These are phyloP conservation scores for Cystobasidium ongulense DNA, from an alignment of 768 basidiomycete species.

Conservation along the genomic window DNA sequence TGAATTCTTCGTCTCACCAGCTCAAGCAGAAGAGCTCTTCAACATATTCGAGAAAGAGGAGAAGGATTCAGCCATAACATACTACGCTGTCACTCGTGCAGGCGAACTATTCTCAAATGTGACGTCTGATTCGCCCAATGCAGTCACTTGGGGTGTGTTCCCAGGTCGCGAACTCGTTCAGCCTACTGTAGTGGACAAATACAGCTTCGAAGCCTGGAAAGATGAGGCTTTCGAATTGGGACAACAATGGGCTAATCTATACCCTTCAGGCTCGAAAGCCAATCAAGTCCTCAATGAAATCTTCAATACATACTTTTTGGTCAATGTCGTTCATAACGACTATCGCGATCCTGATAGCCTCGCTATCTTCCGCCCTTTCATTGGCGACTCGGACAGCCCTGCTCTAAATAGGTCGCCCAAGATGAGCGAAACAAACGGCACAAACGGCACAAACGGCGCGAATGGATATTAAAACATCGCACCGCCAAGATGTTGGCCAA, in stretches of 20 bases:
- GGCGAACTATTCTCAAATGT: slow-evolving; percentile 93
- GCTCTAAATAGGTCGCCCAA: not conserved
- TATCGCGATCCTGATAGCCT: slow-evolving; percentile 46
- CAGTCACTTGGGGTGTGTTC: slow-evolving; percentile 98
- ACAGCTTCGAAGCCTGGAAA: slow-evolving; percentile 94
- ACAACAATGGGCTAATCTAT: slow-evolving; percentile 83
- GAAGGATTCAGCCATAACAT: slow-evolving; percentile 76
- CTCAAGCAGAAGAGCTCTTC: slow-evolving; percentile 43
- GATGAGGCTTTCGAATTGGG: slow-evolving; percentile 95
- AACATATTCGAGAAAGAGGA: slow-evolving; percentile 50
- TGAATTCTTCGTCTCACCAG: slow-evolving; percentile 70
- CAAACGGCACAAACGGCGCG: not conserved
- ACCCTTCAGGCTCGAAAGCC: slow-evolving; percentile 63
- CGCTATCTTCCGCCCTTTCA: slow-evolving; percentile 42
- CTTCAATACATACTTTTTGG: slow-evolving; percentile 68
- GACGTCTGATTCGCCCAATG: slow-evolving; percentile 89
- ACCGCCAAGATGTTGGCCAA: not conserved
- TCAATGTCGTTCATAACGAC: slow-evolving; percentile 88
- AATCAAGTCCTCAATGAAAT: slow-evolving; percentile 64
- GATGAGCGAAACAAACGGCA: not conserved
- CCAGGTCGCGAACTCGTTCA: slow-evolving; percentile 92
- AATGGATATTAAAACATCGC: not conserved
- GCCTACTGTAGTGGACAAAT: slow-evolving; percentile 89
- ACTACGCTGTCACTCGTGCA: slow-evolving; percentile 92
- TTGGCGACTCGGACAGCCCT: slow-evolving; percentile 10